Evolutionary conservation across 805 yeast genomes (phyloP).

Genomic region (Cyberlindnera nakhonratchasimensis): DNA sequence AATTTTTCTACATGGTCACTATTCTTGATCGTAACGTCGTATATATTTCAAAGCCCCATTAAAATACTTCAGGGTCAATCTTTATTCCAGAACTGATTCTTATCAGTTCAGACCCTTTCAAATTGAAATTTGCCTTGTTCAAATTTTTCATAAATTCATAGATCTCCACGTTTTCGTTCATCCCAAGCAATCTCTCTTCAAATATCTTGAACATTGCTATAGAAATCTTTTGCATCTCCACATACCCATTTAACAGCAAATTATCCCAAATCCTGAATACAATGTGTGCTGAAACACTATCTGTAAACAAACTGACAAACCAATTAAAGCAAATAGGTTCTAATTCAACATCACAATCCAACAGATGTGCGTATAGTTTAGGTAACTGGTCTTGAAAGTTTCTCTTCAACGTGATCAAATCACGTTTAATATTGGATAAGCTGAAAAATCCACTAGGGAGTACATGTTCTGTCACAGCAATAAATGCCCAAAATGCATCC

Average conservation of each 20-base stretch:
- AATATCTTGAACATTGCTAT: slow-evolving; percentile 37
- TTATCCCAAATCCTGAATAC: slow-evolving; percentile 53
- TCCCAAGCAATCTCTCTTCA: slow-evolving; percentile 30
- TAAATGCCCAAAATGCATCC: slow-evolving; percentile 52
- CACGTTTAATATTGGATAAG: slow-evolving; percentile 36
- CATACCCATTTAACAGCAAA: slow-evolving; percentile 38
- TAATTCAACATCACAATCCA: slow-evolving; percentile 37
- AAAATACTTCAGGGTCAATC: slow-evolving; percentile 6
- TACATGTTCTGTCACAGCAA: slow-evolving; percentile 45
- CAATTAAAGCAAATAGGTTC: slow-evolving; percentile 52
- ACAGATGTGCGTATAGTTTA: slow-evolving; percentile 35
- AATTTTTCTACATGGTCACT: too few relatives aligned
- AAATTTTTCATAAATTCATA: slow-evolving; percentile 36
- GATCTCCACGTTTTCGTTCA: slow-evolving; percentile 31
- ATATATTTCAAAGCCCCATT: too few relatives aligned
- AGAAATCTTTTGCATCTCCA: slow-evolving; percentile 34
- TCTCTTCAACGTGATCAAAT: slow-evolving; percentile 36
- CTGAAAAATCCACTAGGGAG: slow-evolving; percentile 43
- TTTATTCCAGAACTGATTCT: slow-evolving; percentile 16
- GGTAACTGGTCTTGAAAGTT: slow-evolving; percentile 40
- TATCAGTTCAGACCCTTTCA: slow-evolving; percentile 26
- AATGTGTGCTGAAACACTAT: slow-evolving; percentile 46
- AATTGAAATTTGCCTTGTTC: slow-evolving; percentile 24
- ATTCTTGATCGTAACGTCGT: too few relatives aligned
- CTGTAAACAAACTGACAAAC: slow-evolving; percentile 55